These are phyloP conservation scores for Phytophthora vignae DNA, from an alignment of 352 stramenopile species.

Conservation along the genomic window DNA sequence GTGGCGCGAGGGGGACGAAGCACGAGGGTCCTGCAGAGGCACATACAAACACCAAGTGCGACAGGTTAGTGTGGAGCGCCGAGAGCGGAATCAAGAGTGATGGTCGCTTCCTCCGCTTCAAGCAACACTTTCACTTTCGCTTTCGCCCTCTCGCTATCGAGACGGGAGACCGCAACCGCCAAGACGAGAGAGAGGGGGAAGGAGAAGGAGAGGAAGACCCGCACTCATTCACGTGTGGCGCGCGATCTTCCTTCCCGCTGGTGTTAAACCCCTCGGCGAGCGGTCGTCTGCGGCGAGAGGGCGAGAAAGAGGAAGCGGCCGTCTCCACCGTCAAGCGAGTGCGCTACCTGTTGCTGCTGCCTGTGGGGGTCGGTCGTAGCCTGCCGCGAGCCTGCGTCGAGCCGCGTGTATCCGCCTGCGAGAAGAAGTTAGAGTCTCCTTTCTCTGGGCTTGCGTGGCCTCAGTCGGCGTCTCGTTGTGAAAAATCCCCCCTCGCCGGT, in stretches of 20 bases:
- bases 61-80: constrained; percentile 10
- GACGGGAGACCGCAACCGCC: constrained; percentile 18
- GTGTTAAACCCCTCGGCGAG: too few species aligned
- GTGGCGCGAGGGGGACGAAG: constrained; percentile 20
- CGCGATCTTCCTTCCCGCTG: too few species aligned
- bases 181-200: neutral
- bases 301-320: neutral
- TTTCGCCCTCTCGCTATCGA: neutral
- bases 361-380: constrained; percentile 12
- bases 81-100: constrained; percentile 32
- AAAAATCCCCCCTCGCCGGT: constrained; percentile 39
- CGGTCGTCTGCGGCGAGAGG: neutral
- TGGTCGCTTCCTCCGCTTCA: constrained; percentile 13
- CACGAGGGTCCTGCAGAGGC: constrained; percentile 8
- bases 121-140: constrained; percentile 37
- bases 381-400: constrained; percentile 26
- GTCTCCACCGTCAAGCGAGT: neutral
- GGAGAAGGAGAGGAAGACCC: neutral
- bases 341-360: constrained; percentile 31
- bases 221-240: too few species aligned
- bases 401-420: constrained; percentile 34
- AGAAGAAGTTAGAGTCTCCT: constrained; percentile 37
- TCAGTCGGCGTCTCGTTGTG: constrained; percentile 43
- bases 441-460: constrained; percentile 41
- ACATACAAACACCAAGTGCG: constrained; percentile 35